Evolutionary conservation across 305 asterid genomes (phyloP), one percentile per base, ranked within the genome.

Genomic region (Salvia sclarea): DNA sequence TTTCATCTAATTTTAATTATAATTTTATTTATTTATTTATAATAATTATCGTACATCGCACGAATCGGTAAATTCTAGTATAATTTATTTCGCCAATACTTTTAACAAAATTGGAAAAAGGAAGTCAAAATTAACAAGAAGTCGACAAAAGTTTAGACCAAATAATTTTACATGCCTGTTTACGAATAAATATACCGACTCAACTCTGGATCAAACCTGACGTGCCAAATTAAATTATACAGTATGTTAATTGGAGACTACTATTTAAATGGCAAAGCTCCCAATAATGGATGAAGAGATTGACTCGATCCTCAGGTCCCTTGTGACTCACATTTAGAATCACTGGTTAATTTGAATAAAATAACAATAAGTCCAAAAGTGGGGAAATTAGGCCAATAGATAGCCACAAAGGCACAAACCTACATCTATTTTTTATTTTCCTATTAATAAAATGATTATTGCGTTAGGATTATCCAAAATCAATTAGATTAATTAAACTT

Each of bases 251-350:
- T 41, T 20, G 40, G 10, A 40, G 47, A 37, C 33, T 13, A 12
- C 16, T 57, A 74, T 24, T 70, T 57, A 58, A 72, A 58, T 72
- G 61, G 75, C 1, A 38, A 66, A 68, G 70, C 55, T 60, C 55
- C 74, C 83, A 72, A 68, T 72, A 79, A 75, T 79, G 74, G 80
- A 79, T 21, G 83, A 47, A 57, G 78, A 68, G 60, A 62, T 72
- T 68, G 76, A 73, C 83, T 75, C 62, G 18, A 74, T 59, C 64
- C 66, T 33, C 33, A 8, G 41, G 24, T 59, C 66, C 61, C 21
- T 33, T 65, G 62, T 64, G 68, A 63, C 64, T 20, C 22, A 50
- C 37, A 67, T 40, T 8, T 50, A 18, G 24, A 55, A 68, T 58
- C 49, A 75, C 37, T 63, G 47, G 25, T 55, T 66, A 58, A 61